These are phyloP conservation scores for Phytophthora pistaciae DNA, from an alignment of 352 stramenopile genomes.

Conservation along the genomic window DNA sequence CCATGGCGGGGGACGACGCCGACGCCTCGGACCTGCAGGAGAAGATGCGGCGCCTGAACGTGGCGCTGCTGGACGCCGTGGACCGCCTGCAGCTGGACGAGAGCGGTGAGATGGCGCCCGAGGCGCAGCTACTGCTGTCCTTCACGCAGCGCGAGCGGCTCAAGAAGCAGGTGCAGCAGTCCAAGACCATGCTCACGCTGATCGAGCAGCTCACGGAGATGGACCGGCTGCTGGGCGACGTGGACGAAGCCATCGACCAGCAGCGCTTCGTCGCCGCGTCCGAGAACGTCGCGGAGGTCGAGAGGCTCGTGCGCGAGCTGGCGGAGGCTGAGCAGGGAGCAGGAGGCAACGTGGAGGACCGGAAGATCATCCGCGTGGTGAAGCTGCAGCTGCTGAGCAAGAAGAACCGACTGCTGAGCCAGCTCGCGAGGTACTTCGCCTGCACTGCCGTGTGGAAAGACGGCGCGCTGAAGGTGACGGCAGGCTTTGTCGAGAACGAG, in stretches of 20 bases:
- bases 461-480: constrained; percentile 43
- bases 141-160: constrained; percentile 69
- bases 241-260: constrained; percentile 57
- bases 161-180: constrained; percentile 70
- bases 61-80: constrained; percentile 56
- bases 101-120: constrained; percentile 34
- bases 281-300: constrained; percentile 44
- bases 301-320: constrained; percentile 47
- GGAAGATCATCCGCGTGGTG: constrained; percentile 52
- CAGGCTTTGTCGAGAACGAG: constrained; percentile 6
- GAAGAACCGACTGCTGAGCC: constrained; percentile 58
- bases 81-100: constrained; percentile 59
- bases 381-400: constrained; percentile 61
- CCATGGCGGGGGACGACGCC: constrained; percentile 6
- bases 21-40: constrained; percentile 58
- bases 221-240: constrained; percentile 55
- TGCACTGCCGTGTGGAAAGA: constrained; percentile 54
- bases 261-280: constrained; percentile 58
- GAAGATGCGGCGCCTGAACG: constrained; percentile 52
- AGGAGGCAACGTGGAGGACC: constrained; percentile 13
- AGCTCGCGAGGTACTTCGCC: constrained; percentile 58
- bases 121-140: constrained; percentile 57
- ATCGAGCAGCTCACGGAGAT: constrained; percentile 78
- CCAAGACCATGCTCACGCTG: constrained; percentile 62
- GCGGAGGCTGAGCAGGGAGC: constrained; percentile 11